phyloP scores from a whole-genome alignment of 176 grass and related monocot species.

The Oryza punctata region DNA sequence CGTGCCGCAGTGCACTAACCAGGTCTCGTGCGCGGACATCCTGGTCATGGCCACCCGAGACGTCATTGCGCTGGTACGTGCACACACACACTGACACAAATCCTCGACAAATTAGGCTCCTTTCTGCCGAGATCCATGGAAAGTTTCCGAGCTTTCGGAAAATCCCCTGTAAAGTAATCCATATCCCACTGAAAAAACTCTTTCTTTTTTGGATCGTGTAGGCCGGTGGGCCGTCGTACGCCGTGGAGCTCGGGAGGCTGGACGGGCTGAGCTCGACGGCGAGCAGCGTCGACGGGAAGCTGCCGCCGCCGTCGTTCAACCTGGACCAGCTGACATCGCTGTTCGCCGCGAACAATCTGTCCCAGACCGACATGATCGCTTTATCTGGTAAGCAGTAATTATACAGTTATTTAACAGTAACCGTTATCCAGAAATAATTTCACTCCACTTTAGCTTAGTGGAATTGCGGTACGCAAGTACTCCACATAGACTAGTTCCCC shows the following conservation, averaged over 20 bases:
- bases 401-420: constrained; percentile 6
- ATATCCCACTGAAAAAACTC: not conserved
- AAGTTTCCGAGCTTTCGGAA: constrained; percentile 19
- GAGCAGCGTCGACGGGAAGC: constrained; percentile 59
- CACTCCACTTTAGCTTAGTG: not conserved
- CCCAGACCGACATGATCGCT: constrained; percentile 85
- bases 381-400: constrained; percentile 64
- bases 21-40: constrained; percentile 92
- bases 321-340: constrained; percentile 71
- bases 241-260: constrained; percentile 79
- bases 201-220: constrained; percentile 1
- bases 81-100: not conserved
- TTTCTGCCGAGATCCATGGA: constrained; percentile 19
- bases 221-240: constrained; percentile 75
- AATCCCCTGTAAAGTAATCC: not conserved
- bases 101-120: not conserved
- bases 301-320: constrained; percentile 68
- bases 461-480: not conserved
- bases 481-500: constrained; percentile 3
- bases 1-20: constrained; percentile 63
- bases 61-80: constrained; percentile 65
- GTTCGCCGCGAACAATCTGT: constrained; percentile 80
- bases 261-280: constrained; percentile 84
- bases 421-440: not conserved
- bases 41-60: constrained; percentile 85